Evolutionary conservation across 2,329 filamentous ascomycete species (phyloP).

Genomic region (Ilyonectria robusta): DNA sequence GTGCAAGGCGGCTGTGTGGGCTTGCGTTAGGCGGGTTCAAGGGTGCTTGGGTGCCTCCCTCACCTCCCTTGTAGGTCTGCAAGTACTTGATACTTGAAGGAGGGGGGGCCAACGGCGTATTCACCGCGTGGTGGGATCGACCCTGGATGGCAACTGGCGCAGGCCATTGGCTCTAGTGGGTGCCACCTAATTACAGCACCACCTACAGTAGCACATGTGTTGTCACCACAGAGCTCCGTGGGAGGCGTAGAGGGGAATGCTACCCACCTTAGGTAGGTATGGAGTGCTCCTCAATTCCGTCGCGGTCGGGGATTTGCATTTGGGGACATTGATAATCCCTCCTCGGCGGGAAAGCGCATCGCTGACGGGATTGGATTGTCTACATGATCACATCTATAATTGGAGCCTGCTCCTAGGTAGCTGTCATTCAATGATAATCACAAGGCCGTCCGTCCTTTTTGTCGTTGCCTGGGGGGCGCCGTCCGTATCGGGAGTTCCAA

Average conservation of each 20-base stretch:
- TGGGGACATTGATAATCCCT: background rate
- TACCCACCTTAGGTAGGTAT: too few relatives aligned
- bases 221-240: background rate
- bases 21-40: background rate
- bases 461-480: constrained; percentile 36
- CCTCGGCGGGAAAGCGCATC: background rate
- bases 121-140: constrained; percentile 5
- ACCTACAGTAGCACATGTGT: constrained; percentile 9
- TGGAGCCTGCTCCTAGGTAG: constrained; percentile 17
- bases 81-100: constrained; percentile 22
- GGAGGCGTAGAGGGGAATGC: background rate
- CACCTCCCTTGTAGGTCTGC: background rate
- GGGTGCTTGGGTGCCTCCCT: background rate
- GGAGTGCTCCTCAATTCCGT: background rate
- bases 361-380: background rate
- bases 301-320: background rate
- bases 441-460: constrained; percentile 24
- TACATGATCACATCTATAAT: background rate
- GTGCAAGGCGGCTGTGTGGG: background rate
- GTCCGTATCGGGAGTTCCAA: constrained; percentile 27
- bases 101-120: background rate
- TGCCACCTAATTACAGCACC: background rate
- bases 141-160: background rate
- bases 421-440: background rate
- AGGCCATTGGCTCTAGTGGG: background rate